phyloP scores from a whole-genome alignment of 768 basidiomycete species.

The Pleurotus djamor region DNA sequence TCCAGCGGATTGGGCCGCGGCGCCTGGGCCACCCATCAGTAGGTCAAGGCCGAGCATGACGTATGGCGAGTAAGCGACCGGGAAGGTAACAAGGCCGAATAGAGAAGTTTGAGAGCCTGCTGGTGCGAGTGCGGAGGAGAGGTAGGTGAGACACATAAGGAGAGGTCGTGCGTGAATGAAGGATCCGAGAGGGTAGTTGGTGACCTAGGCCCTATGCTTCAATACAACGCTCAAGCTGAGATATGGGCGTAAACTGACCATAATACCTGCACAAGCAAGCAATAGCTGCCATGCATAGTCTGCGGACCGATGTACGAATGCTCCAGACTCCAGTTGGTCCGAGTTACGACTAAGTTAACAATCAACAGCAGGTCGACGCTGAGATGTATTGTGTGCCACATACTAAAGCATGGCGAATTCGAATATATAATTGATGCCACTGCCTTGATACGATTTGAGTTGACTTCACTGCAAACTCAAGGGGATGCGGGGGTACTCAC shows the following conservation, averaged over 20 bases:
- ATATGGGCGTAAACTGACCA: slow-evolving; percentile 42
- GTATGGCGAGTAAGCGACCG: slow-evolving; percentile 72
- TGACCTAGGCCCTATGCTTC: slow-evolving; percentile 21
- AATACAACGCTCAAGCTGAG: not conserved
- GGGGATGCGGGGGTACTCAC: slow-evolving; percentile 27
- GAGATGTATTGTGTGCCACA: slow-evolving; percentile 13
- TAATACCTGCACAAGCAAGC: slow-evolving; percentile 49
- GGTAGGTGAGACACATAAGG: slow-evolving; percentile 64
- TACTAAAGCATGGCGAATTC: slow-evolving; percentile 75
- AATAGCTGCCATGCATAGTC: slow-evolving; percentile 79
- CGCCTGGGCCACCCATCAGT: slow-evolving; percentile 54
- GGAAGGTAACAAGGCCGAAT: slow-evolving; percentile 77
- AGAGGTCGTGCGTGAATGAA: slow-evolving; percentile 63
- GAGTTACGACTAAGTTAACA: slow-evolving; percentile 52
- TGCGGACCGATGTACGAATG: slow-evolving; percentile 58
- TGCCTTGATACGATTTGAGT: slow-evolving; percentile 23
- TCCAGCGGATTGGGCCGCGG: slow-evolving; percentile 55
- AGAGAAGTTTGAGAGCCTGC: slow-evolving; percentile 68
- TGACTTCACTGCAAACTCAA: not conserved
- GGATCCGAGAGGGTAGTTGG: slow-evolving; percentile 62
- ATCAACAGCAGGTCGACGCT: too few species aligned
- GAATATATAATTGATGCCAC: slow-evolving; percentile 58
- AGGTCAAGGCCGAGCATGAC: slow-evolving; percentile 72
- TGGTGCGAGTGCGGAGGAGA: slow-evolving; percentile 65
- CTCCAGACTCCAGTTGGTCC: slow-evolving; percentile 59